A percentile compares a stretch with the other conserved stretches of the same genome.
Conservation (phyloP, 1,284 basidiomycete species). For the Ganoderma multipileum region DNA sequence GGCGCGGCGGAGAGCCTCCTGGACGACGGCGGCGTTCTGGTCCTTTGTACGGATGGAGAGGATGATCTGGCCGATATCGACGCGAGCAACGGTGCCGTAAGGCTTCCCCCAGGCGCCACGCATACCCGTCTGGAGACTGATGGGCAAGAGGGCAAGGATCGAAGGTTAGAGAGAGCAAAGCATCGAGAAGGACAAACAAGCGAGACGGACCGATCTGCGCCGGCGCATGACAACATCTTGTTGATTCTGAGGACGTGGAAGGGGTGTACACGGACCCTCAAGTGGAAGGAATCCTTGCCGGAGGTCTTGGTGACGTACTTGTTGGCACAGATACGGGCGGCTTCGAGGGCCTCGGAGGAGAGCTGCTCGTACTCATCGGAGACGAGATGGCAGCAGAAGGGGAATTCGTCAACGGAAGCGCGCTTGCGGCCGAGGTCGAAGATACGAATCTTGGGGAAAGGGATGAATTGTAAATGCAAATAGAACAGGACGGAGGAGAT, state of each 20-base stretch:
- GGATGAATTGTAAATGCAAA: too few species aligned
- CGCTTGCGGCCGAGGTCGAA: constrained; percentile 96
- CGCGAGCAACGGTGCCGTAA: constrained; percentile 94
- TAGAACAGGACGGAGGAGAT: background rate
- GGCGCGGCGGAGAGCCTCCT: constrained; percentile 96
- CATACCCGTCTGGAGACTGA: constrained; percentile 97
- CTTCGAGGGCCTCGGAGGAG: constrained; percentile 96
- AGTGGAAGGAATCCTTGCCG: constrained; percentile 99
- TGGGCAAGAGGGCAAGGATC: background rate
- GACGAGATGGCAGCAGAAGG: constrained; percentile 95
- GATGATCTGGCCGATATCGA: constrained; percentile 97
- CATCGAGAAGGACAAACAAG: background rate
- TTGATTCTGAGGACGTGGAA: constrained; percentile 99
- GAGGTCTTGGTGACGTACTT: constrained; percentile 99
- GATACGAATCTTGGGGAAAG: constrained; percentile 75
- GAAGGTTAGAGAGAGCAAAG: background rate
- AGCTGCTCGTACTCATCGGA: constrained; percentile 99
- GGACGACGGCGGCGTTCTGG: constrained; percentile 85
- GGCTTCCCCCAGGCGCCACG: constrained; percentile 99
- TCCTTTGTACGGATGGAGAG: constrained; percentile 97
- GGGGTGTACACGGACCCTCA: constrained; percentile 97
- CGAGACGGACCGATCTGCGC: constrained; percentile 85
- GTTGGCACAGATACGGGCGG: constrained; percentile 99
- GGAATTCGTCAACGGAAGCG: constrained; percentile 97
- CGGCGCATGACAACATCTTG: constrained; percentile 99